These are phyloP conservation scores for Schizochytrium sp. DNA, from an alignment of 108 stramenopile genomes.

Conservation along the genomic window DNA sequence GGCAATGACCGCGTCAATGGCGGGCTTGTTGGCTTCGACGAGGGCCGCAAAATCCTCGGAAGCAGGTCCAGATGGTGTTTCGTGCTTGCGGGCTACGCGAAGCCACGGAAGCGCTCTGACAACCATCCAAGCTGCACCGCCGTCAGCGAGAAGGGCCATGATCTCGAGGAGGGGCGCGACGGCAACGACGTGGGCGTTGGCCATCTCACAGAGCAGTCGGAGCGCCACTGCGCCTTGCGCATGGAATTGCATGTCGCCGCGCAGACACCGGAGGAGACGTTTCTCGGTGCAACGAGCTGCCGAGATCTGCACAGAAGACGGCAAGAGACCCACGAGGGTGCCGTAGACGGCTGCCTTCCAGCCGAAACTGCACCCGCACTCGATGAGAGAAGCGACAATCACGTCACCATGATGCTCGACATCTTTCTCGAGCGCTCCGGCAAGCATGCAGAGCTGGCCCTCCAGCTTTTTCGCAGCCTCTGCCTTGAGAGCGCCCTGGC, in stretches of 20 bases:
- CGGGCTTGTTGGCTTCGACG: too few relatives aligned
- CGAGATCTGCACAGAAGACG: not conserved
- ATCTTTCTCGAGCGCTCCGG: not conserved
- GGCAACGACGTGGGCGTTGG: not conserved
- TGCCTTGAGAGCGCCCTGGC: not conserved
- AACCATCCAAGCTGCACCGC: not conserved
- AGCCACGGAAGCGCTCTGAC: not conserved
- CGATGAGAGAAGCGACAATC: not conserved
- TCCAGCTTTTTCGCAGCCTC: not conserved
- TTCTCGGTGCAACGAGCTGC: not conserved
- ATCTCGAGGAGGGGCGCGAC: not conserved
- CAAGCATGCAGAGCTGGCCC: not conserved
- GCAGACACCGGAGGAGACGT: not conserved
- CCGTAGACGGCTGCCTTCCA: constrained; percentile 14
- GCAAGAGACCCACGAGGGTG: not conserved
- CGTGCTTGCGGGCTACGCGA: not conserved
- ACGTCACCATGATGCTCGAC: not conserved
- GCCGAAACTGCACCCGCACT: not conserved
- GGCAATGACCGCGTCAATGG: not conserved
- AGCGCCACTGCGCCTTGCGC: not conserved
- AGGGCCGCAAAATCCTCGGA: too few relatives aligned
- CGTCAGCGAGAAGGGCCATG: not conserved
- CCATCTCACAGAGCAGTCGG: not conserved
- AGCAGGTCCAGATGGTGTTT: not conserved
- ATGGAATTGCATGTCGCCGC: not conserved